Evolutionary conservation across 1,139 yeast genomes (phyloP), one percentile per base, ranked within the genome.

Genomic region (Debaryomycetaceae sp.): DNA sequence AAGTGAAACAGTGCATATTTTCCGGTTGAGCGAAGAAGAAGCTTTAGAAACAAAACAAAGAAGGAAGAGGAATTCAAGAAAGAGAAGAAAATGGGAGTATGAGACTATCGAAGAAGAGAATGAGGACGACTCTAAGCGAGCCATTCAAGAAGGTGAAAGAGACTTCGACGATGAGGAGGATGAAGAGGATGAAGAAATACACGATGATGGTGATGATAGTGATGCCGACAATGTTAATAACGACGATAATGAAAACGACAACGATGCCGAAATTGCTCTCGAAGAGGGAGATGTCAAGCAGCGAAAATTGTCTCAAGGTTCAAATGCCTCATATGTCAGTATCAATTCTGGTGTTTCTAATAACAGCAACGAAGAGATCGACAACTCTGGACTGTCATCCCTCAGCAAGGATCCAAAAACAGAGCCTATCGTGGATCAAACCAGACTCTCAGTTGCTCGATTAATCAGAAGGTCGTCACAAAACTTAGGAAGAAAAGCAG

Each of bases 1-100:
- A 0, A 88, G 96, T 33, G 95, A 87, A 47, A 93, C 99, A 0
- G 96, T 93, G 11, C 99, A 93, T 62, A 81, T 93, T 22, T 93
- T 93, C 71, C 76, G 90, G 47, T 62, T 86, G 37, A 85, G 87
- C 0, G 82, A 76, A 49, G 83, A 78, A 36, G 84, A 80, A 58
- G 74, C 81, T 0, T 66, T 78, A 41, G 75, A 65, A 36, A 69
- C 57, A 42, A 73, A 72, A 52, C 76, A 71, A 44, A 65, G 62
- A 45, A 58, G 62, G 41, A 68, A 65, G 43, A 56, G 59, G 37
- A 56, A 57, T 37, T 57, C 56, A 23, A 53, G 55, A 37, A 62
- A 49, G 39, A 56, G 45, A 39, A 20, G 40, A 13, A 52, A 53
- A 45, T 58, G 58, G n/a, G 59, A 51, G 39, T 57, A 56, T 34